Evolutionary conservation across 1,139 yeast genomes (phyloP), one percentile per base, ranked within the genome.

Genomic region (Kodamaea ohmeri): DNA sequence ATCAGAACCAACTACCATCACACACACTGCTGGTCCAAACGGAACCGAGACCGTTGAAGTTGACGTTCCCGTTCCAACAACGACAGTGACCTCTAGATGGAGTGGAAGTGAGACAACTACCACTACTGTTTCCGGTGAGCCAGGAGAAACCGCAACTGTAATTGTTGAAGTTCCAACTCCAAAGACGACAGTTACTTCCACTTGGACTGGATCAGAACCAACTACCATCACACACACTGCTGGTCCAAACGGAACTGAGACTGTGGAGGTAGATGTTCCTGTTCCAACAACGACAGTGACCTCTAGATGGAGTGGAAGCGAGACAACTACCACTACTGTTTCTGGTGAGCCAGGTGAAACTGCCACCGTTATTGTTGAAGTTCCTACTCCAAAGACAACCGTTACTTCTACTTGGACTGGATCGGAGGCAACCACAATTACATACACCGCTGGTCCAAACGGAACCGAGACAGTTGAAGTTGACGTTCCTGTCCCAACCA

Each of bases 131-230:
- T 34, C 43, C 19, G 25, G 19, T 2, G 34, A 42, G 11, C 29
- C 40, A 13, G 51, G 50, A 12, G 42, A 34, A 14, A 44, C 45
- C n/a, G 48, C 37, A 11, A 44, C 45, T 17, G 39, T 11, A 18
- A 38, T n/a, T 39, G 39, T 45, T 7, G 46, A 43, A 14, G 41
- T 42, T 21, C 37, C 37, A 16, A 45, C 9, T 24, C 38, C 36
- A 20, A n/a, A 14, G 6, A 36, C 36, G 11, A 39, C 48, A 2
- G n/a, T 39, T 3, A 62, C 67, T 1, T 33, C 30, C 6, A 61
- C 66, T 16, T 56, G 53, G 48, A 48, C 58, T 9, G 61, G 56
- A 2, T 14, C 51, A 4, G 45, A 48, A 2, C 56, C 65, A 6
- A 12, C 22, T 5, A 42, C 49, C 4, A 53, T 56, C 6, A 58